Evolutionary conservation across 129 eudicot genomes (phyloP).

Genomic region (Flaveria sonorensis): DNA sequence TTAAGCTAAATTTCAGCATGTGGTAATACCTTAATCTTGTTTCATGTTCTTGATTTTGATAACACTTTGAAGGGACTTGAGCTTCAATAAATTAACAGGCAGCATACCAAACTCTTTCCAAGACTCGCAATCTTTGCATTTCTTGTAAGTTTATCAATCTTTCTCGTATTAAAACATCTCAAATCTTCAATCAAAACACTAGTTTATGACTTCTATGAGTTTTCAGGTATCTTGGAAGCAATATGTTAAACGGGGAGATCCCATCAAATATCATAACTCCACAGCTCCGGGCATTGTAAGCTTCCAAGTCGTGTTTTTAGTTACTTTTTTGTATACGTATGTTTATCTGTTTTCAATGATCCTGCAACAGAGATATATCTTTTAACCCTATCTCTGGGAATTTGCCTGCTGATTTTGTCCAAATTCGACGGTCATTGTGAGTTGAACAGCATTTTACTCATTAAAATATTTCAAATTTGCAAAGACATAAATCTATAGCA

Average conservation of each 20-base stretch:
- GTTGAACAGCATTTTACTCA: slow-evolving; percentile 11
- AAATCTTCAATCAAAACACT: slow-evolving; percentile 6
- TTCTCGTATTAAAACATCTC: not conserved
- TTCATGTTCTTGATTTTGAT: slow-evolving; percentile 15
- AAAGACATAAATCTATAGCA: not conserved
- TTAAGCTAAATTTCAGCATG: slow-evolving; percentile 14
- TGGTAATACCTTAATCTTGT: slow-evolving; percentile 9
- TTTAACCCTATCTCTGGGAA: slow-evolving; percentile 69
- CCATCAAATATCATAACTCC: slow-evolving; percentile 54
- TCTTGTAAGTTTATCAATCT: slow-evolving; percentile 52
- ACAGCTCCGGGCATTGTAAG: slow-evolving; percentile 62
- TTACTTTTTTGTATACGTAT: not conserved
- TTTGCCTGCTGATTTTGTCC: slow-evolving; percentile 46
- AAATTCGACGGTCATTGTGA: slow-evolving; percentile 50
- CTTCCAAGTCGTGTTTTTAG: not conserved
- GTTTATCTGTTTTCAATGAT: not conserved
- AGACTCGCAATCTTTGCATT: slow-evolving; percentile 48
- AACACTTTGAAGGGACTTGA: slow-evolving; percentile 61
- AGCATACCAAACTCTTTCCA: slow-evolving; percentile 55
- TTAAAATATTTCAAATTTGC: not conserved
- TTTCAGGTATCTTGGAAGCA: slow-evolving; percentile 75
- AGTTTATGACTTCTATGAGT: slow-evolving; percentile 18
- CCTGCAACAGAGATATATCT: slow-evolving; percentile 59
- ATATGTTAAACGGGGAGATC: slow-evolving; percentile 56
- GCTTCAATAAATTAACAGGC: slow-evolving; percentile 75